These are phyloP conservation scores for Auricularia auricula-judae DNA, from an alignment of 768 basidiomycete species.

Conservation along the genomic window DNA sequence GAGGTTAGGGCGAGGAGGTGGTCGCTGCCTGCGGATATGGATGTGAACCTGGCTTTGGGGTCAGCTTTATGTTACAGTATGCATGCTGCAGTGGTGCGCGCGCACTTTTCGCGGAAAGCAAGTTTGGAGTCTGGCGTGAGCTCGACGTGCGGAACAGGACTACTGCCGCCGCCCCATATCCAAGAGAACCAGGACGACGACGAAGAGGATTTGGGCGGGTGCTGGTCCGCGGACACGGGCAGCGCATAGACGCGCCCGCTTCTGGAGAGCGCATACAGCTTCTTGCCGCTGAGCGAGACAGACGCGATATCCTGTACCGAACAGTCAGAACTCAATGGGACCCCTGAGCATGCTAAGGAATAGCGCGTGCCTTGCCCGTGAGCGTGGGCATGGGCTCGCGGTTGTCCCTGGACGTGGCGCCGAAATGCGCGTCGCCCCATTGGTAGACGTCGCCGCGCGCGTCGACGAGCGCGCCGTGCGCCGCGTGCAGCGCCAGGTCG, in stretches of 20 bases:
- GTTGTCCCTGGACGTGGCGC: constrained; percentile 16
- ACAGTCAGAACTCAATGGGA: not conserved
- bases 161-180: constrained; percentile 16
- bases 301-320: constrained; percentile 50
- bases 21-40: constrained; percentile 61
- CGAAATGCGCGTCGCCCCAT: constrained; percentile 63
- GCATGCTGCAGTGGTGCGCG: not conserved
- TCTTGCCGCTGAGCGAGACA: constrained; percentile 25
- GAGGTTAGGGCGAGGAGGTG: constrained; percentile 32
- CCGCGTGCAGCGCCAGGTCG: constrained; percentile 56
- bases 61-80: not conserved
- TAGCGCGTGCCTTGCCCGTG: constrained; percentile 46
- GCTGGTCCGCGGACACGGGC: constrained; percentile 35
- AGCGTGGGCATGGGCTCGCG: constrained; percentile 41
- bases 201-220: constrained; percentile 23
- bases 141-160: constrained; percentile 26
- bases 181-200: constrained; percentile 18
- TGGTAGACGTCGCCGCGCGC: constrained; percentile 73
- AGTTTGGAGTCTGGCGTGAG: constrained; percentile 47
- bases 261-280: constrained; percentile 67
- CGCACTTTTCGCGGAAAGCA: constrained; percentile 55
- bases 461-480: constrained; percentile 63
- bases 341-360: not conserved
- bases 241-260: constrained; percentile 68
- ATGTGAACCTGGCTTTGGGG: constrained; percentile 41